Conservation (phyloP, 2,329 filamentous ascomycete species). For the Tolypocladium pustulatum region DNA sequence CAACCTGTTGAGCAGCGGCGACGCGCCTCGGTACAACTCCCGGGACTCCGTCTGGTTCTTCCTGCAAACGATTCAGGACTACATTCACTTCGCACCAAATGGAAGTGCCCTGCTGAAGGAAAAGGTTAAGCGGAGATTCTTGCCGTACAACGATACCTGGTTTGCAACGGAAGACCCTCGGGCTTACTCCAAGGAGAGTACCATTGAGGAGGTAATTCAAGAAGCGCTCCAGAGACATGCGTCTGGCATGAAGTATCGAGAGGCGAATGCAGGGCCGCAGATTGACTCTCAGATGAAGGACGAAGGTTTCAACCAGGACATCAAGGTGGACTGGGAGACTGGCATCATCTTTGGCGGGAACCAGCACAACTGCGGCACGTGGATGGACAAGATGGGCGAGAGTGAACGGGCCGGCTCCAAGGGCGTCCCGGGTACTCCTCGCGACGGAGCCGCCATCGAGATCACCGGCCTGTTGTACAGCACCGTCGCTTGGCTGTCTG, state of each 20-base stretch:
- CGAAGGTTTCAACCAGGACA: conserved; percentile 84
- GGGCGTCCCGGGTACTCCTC: conserved; percentile 88
- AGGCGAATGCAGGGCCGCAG: conserved; percentile 82
- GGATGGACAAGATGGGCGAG: conserved; percentile 99
- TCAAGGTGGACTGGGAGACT: conserved; percentile 80
- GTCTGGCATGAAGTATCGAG: conserved; percentile 78
- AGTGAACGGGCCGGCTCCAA: conserved; percentile 84
- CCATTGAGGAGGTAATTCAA: conserved; percentile 81
- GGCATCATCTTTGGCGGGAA: conserved; percentile 92
- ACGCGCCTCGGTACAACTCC: conserved; percentile 84
- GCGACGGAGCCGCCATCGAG: conserved; percentile 89
- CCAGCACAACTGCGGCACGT: conserved; percentile 91
- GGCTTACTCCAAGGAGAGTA: conserved; percentile 77
- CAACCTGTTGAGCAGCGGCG: conserved; percentile 80
- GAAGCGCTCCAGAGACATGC: conserved; percentile 91
- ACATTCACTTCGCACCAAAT: conserved; percentile 68
- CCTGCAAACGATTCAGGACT: conserved; percentile 91
- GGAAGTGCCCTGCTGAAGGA: conserved; percentile 65
- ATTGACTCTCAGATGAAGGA: conserved; percentile 91
- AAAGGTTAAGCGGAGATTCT: conserved; percentile 71
- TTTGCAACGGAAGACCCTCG: conserved; percentile 72
- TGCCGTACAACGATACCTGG: conserved; percentile 94
- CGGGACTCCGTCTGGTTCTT: conserved; percentile 98
- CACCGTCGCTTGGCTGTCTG: conserved; percentile 67
- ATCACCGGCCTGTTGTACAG: conserved; percentile 93